Percentiles rank a stretch among this genome's conserved stretches.
phyloP scores from a whole-genome alignment of 2,329 filamentous ascomycete genomes.

The Lasiodiplodia theobromae region DNA sequence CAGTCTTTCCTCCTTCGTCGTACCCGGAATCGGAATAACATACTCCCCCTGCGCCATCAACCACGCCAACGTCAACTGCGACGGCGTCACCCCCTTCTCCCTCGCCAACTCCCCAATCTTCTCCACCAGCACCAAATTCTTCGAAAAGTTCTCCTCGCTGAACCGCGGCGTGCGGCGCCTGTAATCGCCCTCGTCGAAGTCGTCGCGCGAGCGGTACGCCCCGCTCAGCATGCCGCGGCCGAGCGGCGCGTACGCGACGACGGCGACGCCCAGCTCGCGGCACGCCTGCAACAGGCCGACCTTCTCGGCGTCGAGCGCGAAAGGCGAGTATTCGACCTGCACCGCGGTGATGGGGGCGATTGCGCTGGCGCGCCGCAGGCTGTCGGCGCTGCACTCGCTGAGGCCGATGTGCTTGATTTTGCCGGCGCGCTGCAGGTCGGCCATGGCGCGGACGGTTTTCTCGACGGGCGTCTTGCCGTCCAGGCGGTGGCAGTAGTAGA shows the following conservation, averaged over 20 bases:
- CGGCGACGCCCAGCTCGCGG: constrained; percentile 53
- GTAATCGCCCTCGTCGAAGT: constrained; percentile 50
- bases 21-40: constrained; percentile 64
- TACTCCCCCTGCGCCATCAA: constrained; percentile 49
- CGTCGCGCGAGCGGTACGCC: constrained; percentile 46
- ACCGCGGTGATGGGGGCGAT: constrained; percentile 57
- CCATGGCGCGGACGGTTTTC: constrained; percentile 59
- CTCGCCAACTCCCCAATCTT: constrained; percentile 41
- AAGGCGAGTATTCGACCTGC: constrained; percentile 61
- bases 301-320: constrained; percentile 50
- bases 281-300: constrained; percentile 46
- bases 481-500: constrained; percentile 55
- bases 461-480: constrained; percentile 55
- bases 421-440: constrained; percentile 48
- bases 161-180: constrained; percentile 53
- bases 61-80: constrained; percentile 62
- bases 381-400: constrained; percentile 52
- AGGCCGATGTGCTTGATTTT: constrained; percentile 60
- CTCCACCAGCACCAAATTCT: constrained; percentile 46
- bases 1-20: constrained; percentile 40
- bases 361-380: constrained; percentile 57
- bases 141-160: constrained; percentile 47
- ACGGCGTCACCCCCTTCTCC: constrained; percentile 61
- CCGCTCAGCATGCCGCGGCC: constrained; percentile 40
- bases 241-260: constrained; percentile 50